Percentiles rank a stretch among this genome's conserved stretches.
Conservation (phyloP, 2,329 filamentous ascomycete species). For the Fusarium setosum region DNA sequence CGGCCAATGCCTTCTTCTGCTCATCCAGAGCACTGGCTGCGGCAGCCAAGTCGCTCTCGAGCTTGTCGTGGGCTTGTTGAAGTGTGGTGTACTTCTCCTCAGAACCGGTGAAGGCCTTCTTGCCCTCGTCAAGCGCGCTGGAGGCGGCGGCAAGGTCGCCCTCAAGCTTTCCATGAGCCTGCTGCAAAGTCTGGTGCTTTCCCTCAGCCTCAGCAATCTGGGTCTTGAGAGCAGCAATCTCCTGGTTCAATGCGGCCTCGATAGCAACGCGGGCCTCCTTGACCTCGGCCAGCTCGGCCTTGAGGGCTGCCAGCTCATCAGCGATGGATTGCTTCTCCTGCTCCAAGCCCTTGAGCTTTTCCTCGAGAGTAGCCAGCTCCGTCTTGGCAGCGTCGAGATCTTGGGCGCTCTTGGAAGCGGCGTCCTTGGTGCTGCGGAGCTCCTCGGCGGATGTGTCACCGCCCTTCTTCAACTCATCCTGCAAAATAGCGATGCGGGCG, state of each 20-base stretch:
- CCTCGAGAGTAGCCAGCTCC: constrained; percentile 36
- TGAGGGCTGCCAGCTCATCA: constrained; percentile 48
- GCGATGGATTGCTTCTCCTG: constrained; percentile 45
- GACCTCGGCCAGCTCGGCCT: constrained; percentile 48
- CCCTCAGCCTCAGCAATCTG: constrained; percentile 48
- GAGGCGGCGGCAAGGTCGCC: constrained; percentile 45
- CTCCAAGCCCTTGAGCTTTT: constrained; percentile 42
- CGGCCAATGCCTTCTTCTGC: constrained; percentile 41
- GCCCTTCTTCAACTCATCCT: constrained; percentile 48
- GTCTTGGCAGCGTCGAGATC: constrained; percentile 42
- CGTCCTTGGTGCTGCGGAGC: constrained; percentile 43
- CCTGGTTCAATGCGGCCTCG: constrained; percentile 46
- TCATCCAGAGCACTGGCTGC: constrained; percentile 43
- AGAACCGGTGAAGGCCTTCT: constrained; percentile 41
- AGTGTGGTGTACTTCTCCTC: constrained; percentile 43
- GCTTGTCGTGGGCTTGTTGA: constrained; percentile 42
- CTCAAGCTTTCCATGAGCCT: constrained; percentile 45
- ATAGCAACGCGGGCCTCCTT: constrained; percentile 50
- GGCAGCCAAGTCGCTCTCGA: constrained; percentile 42
- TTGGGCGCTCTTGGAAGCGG: constrained; percentile 25
- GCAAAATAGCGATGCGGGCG: constrained; percentile 48
- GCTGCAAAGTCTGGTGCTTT: constrained; percentile 47
- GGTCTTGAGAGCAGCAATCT: constrained; percentile 47
- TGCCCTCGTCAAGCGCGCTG: constrained; percentile 42
- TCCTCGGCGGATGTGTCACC: constrained; percentile 37